Evolutionary conservation across 139 green algal species (phyloP), one percentile per base, ranked within the genome.

Genomic region (Pseudopediastrum boryanum): DNA sequence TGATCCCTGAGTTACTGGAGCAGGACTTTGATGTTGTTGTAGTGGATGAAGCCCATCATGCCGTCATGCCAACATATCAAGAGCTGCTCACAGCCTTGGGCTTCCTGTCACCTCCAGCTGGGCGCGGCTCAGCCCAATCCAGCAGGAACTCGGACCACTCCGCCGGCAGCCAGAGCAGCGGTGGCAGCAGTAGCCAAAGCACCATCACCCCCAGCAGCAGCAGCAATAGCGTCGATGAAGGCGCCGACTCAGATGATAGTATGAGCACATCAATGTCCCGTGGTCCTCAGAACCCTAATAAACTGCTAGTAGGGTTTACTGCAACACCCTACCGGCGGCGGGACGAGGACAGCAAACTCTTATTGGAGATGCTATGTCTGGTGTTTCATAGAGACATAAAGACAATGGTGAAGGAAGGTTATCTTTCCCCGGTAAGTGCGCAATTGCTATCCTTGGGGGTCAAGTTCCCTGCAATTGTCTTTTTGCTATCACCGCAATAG

Each of bases 41-140:
- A 2, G 70, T 84, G 16, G 79, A 84, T 50, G 79, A 84, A 29
- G 70, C 70, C 2, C 79, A 84, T 51, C 79, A 80, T 33, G 69
- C 71, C 16, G 59, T 71, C 16, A 71, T 62, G 9, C 6, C 12
- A 21, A 71, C 61, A 8, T 84, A 84, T 62, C 62, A 63, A 7
- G 35, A 25, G 2, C 50, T 84, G n/a, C 70, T 84, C 25, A 46
- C 39, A 25, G 73, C 44, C 2, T 36, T 82, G 21, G 64, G 50
- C 19, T 76, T 82, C 44, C 12, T 66, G 44, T 62, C 3, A 39
- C 7, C 69, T 27, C 51, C 38, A 72, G 21, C 64, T 21, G 36
- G 16, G 38, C 50, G 68, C 42, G 16, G 36, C 61, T 13, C 13
- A 33, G 25, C 31, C 12, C 64, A 25, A 50, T 54, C 19, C 50